phyloP scores from a whole-genome alignment of 78 protist species.

The Emiliania huxleyi region DNA sequence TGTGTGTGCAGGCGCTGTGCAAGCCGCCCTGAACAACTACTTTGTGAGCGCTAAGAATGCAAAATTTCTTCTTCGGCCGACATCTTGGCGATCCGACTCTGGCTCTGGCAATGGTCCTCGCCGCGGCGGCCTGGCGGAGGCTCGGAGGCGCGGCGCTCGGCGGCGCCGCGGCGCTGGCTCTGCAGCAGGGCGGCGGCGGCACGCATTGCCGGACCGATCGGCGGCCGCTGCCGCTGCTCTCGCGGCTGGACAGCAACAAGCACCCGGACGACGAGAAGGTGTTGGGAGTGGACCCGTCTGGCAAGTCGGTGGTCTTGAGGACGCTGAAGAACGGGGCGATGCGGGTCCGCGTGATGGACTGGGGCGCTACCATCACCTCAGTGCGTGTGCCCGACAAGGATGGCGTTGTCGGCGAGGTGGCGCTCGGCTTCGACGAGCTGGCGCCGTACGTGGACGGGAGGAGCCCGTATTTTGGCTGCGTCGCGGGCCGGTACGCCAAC shows the following conservation, averaged over 20 bases:
- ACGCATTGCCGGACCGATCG: background rate
- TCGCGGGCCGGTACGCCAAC: background rate
- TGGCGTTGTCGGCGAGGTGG: background rate
- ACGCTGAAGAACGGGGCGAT: background rate
- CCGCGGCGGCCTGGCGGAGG: no score
- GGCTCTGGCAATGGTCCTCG: no score
- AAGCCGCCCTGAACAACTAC: no score
- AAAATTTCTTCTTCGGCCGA: no score
- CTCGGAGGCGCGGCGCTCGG: no score
- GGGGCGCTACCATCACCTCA: background rate
- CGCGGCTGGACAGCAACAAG: background rate
- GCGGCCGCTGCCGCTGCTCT: background rate
- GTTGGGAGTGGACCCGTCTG: background rate
- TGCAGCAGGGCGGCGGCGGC: no score
- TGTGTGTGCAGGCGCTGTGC: no score
- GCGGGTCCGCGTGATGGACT: background rate
- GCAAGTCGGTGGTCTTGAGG: background rate
- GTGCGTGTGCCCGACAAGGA: background rate
- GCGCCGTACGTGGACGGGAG: background rate
- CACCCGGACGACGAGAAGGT: background rate
- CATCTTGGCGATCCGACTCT: no score
- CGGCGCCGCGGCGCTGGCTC: no score
- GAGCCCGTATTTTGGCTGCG: constrained; percentile 15
- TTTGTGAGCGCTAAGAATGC: no score
- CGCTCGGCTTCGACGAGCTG: background rate